phyloP scores from a whole-genome alignment of 2,329 filamentous ascomycete species.

The Colletotrichum cuscutae region DNA sequence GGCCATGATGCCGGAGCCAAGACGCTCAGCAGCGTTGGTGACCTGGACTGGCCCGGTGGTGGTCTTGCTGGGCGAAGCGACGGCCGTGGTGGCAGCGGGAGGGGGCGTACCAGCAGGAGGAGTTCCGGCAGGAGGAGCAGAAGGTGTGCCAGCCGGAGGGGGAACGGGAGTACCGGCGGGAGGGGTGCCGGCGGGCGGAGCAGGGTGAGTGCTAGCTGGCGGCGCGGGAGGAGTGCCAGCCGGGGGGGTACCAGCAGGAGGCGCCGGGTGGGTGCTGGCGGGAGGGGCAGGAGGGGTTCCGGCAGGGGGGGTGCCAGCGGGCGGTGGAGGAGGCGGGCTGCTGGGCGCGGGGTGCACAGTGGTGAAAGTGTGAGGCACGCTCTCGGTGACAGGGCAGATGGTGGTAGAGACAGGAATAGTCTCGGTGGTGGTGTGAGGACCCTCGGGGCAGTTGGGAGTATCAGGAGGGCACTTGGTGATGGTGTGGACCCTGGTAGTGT shows the following conservation, averaged over 20 bases:
- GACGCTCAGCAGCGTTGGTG: slow-evolving; percentile 19
- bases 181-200: background rate
- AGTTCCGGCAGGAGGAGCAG: background rate
- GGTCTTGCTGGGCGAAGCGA: background rate
- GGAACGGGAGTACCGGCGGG: background rate
- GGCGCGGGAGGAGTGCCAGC: background rate
- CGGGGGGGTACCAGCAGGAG: background rate
- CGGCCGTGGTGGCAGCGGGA: background rate
- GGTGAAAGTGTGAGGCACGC: slow-evolving; percentile 16
- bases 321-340: slow-evolving; percentile 1
- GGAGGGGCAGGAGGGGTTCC: background rate
- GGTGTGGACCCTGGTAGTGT: slow-evolving; percentile 35
- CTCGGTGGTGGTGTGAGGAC: slow-evolving; percentile 49
- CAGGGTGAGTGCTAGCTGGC: background rate
- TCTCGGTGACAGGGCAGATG: slow-evolving; percentile 43
- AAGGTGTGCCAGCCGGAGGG: background rate
- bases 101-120: background rate
- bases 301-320: background rate
- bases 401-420: slow-evolving; percentile 51
- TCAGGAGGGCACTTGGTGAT: slow-evolving; percentile 30
- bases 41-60: background rate
- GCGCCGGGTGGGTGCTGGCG: background rate
- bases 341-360: slow-evolving; percentile 5
- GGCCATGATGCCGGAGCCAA: slow-evolving; percentile 19
- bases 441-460: slow-evolving; percentile 18